Evolutionary conservation across 1,284 basidiomycete genomes (phyloP), one percentile per base, ranked within the genome.

Genomic region (Termitomyces sp.): DNA sequence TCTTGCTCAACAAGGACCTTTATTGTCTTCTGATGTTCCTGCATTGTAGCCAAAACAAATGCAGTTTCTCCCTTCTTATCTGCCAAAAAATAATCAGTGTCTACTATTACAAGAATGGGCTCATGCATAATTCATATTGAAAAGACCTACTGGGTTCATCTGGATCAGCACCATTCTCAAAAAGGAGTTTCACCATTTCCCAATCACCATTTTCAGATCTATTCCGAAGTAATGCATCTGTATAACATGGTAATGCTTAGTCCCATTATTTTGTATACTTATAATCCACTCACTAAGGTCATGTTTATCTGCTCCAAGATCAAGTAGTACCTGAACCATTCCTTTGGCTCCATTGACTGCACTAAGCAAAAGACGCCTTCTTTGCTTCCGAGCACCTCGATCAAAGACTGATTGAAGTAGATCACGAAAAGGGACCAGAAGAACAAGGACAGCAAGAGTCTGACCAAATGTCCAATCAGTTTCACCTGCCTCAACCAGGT

Each of bases 391-490:
- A 24, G 45, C 45, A 33, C 45, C 45, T 33, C 33, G 30, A 26
- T 47, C 55, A 13, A 40, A 39, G 15, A 58, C n/a, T 15, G 54
- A 52, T 17, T 56, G 42, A 5, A 34, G 17, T 15, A 58, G 24
- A 50, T 53, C 55, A 13, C 57, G 51, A 5, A 60, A 43, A 44
- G 64, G 64, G 1, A 66, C 41, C 10, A 65, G 39, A 5, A 67
- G 55, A 1, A 67, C 52, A 24, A 66, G 50, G 2, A 67, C 34
- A 17, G 64, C 63, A 40, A 67, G 61, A 9, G 58, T 60, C 45
- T 67, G 65, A 5, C 65, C 64, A 59, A 67, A 65, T 41, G 58
- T 56, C 65, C 65, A 67, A 19, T 50, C 38, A 10, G 28, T 26
- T 31, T 65, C 63, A 13, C 47, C 55, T 28, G 38, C 5, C 5